Base-by-base conservation (phyloP, 1,284 basidiomycete species). In the Tetrapyrgos nigripes region DNA sequence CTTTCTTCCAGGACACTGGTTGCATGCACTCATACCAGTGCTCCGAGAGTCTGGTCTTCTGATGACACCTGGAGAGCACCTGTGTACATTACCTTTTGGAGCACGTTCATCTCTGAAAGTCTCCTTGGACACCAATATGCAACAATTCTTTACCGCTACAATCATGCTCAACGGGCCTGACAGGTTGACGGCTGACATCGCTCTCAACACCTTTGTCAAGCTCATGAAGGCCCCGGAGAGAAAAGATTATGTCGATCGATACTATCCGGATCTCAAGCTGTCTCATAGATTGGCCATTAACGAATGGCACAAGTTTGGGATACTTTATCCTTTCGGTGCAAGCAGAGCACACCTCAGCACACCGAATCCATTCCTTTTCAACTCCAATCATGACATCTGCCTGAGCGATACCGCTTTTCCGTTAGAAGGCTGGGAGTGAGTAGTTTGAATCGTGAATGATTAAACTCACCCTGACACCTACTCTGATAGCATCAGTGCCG, bases 401-500 rank as follows among this genome's bases (percentile, higher is more conserved):
- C 65, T 71, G 47, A 63, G 62, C 14, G 70, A 74, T 37, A 57
- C 58, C 24, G 71, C 71, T 5, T 68, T 70, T 59, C 79, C 79
- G 4, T 66, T 80, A 4, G 62, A 69, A 9, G 71, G 69, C 17
- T 82, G 80, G 79, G 68, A 77, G 77, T 79, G 63, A 55, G 77
- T 29, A n/a, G 55, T 51, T 14, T 21, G 13, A 54, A 45, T 17
- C 43, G 24, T 9, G 43, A 46, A 14, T 52, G 11, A 31, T 5
- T 21, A 2, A 45, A n/a, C 40, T 33, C n/a, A 14, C 27, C n/a
- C n/a, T n/a, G n/a, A n/a, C n/a, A n/a, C n/a, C n/a, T n/a, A n/a
- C 43, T 59, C 48, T 9, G 13, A 4, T 53, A 76, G 74, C 47
- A 51, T 70, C 3, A 29, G 46, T 1, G 58, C 59, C 5, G 65